Conservation (phyloP, 2,329 filamentous ascomycete species). For the Fusarium proliferatum region DNA sequence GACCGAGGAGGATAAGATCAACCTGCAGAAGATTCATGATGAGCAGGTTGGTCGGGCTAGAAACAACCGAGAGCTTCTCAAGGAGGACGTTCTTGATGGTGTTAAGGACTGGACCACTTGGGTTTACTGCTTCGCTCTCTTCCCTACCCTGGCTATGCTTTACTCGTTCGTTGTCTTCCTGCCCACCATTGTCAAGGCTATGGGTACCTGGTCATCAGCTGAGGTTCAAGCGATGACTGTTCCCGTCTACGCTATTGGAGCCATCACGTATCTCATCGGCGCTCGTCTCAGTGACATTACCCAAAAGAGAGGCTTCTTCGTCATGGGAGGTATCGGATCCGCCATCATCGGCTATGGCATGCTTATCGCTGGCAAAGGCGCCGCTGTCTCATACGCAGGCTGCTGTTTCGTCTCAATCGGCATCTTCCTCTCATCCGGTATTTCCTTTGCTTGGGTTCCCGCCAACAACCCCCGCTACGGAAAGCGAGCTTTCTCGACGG, state of each 20-base stretch:
- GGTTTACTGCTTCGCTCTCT: conserved; percentile 68
- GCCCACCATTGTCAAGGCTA: conserved; percentile 73
- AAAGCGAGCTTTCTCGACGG: conserved; percentile 71
- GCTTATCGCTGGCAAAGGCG: conserved; percentile 64
- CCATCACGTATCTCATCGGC: conserved; percentile 67
- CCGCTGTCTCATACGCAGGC: conserved; percentile 69
- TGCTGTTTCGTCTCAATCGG: conserved; percentile 69
- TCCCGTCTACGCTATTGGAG: conserved; percentile 73
- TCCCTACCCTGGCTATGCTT: conserved; percentile 72
- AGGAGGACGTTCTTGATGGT: conserved; percentile 34
- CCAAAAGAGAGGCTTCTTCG: conserved; percentile 66
- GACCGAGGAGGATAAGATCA: conserved; percentile 51
- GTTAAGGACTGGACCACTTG: conserved; percentile 71
- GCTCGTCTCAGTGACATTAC: conserved; percentile 68
- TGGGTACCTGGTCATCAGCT: conserved; percentile 65
- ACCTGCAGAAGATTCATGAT: conserved; percentile 61
- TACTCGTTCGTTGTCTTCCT: conserved; percentile 76
- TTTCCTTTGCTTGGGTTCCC: conserved; percentile 55
- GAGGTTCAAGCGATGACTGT: conserved; percentile 75
- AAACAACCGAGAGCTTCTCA: conserved; percentile 42
- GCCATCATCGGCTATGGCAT: conserved; percentile 70
- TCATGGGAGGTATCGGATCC: conserved; percentile 60
- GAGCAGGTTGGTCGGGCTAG: conserved; percentile 55
- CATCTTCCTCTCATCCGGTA: conserved; percentile 59
- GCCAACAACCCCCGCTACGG: conserved; percentile 72